A percentile compares a stretch with the other conserved stretches of the same genome.
Evolutionary conservation across 2,329 filamentous ascomycete species (phyloP).

Genomic region (Leptographium procerum): DNA sequence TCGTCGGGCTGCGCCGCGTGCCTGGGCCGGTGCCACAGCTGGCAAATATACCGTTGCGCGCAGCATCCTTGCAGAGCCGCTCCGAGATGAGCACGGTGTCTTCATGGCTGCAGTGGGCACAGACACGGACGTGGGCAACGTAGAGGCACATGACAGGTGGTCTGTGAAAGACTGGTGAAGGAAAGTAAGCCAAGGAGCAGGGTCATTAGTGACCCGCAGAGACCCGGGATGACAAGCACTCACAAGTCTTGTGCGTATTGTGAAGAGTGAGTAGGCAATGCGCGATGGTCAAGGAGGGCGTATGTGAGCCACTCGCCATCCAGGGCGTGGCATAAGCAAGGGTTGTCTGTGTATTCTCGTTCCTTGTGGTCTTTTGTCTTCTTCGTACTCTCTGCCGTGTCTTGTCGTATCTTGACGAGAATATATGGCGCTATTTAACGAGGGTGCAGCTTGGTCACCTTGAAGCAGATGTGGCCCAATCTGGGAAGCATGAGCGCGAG

Average conservation of each 20-base stretch:
- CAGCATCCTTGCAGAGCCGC: conserved; percentile 21
- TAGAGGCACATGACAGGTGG: conserved; percentile 26
- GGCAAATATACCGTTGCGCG: conserved; percentile 24
- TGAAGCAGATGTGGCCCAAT: not conserved
- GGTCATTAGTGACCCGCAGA: not conserved
- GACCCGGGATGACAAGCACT: not conserved
- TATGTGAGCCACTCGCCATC: not conserved
- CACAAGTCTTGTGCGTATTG: not conserved
- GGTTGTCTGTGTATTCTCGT: not conserved
- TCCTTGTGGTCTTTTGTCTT: not conserved
- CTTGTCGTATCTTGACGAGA: not conserved
- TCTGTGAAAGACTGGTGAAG: not conserved
- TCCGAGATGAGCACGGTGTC: conserved; percentile 31
- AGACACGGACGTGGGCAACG: conserved; percentile 26
- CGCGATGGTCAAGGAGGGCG: not conserved
- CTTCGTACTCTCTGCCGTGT: not conserved
- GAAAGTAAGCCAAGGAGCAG: not conserved
- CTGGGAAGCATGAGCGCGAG: not conserved
- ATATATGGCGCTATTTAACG: not conserved
- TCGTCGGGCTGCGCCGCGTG: conserved; percentile 19
- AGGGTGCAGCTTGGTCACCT: not conserved
- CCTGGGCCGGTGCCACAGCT: conserved; percentile 24
- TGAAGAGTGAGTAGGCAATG: not conserved
- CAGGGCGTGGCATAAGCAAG: not conserved
- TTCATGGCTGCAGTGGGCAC: conserved; percentile 22